Evolutionary conservation across 1,139 yeast genomes (phyloP).

Genomic region (Groenewaldozyma auringiensis): DNA sequence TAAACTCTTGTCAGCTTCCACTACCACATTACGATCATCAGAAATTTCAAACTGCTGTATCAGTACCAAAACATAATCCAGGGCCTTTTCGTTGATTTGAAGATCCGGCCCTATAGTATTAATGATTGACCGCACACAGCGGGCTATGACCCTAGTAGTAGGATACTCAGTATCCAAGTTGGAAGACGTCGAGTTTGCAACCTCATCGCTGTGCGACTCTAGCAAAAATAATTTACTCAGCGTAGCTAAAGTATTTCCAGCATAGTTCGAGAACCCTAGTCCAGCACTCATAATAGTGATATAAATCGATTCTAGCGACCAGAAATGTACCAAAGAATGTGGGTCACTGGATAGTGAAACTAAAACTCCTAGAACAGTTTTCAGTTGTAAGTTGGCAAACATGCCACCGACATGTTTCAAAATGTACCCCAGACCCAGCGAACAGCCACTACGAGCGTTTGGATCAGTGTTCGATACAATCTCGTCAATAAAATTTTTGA

Average conservation of each 20-base stretch:
- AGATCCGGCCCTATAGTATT: constrained; percentile 46
- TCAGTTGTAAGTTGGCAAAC: constrained; percentile 33
- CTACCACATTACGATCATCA: constrained; percentile 24
- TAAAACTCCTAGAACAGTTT: constrained; percentile 47
- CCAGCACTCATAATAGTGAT: constrained; percentile 51
- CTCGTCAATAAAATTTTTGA: constrained; percentile 49
- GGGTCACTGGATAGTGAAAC: constrained; percentile 66
- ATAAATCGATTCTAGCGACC: constrained; percentile 56
- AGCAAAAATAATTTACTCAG: constrained; percentile 42
- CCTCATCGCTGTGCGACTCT: constrained; percentile 49
- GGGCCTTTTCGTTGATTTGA: constrained; percentile 26
- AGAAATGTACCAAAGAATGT: constrained; percentile 72
- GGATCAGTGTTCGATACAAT: constrained; percentile 60
- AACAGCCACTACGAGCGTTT: constrained; percentile 53
- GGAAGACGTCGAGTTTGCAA: constrained; percentile 37
- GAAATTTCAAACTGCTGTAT: constrained; percentile 25
- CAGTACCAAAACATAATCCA: constrained; percentile 22
- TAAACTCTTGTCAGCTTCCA: constrained; percentile 23
- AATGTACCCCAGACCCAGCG: constrained; percentile 54
- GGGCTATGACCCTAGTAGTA: constrained; percentile 35
- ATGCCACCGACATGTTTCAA: constrained; percentile 43
- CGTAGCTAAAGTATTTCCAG: constrained; percentile 40
- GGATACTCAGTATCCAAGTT: constrained; percentile 42
- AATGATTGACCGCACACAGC: constrained; percentile 37
- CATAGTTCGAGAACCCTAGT: constrained; percentile 38